phyloP scores from a whole-genome alignment of 805 yeast species.

The Suhomyces prunicola region DNA sequence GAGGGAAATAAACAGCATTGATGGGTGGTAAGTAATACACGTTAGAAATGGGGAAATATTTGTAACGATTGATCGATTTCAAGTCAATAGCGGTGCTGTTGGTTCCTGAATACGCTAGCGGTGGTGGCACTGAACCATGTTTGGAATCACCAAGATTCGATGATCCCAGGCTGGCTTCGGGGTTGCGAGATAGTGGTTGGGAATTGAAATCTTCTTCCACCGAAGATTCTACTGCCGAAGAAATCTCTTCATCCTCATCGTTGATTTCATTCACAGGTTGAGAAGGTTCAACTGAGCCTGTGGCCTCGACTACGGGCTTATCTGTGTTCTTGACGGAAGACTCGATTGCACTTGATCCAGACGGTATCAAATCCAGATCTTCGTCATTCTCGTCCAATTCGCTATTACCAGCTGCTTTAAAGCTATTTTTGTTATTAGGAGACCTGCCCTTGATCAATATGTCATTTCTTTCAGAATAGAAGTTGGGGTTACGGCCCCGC shows the following conservation, averaged over 20 bases:
- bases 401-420: slow-evolving; percentile 4
- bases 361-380: neutral
- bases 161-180: slow-evolving; percentile 1
- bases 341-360: neutral
- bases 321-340: neutral
- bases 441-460: slow-evolving; percentile 33
- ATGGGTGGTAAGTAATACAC: slow-evolving; percentile 55
- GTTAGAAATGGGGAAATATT: slow-evolving; percentile 49
- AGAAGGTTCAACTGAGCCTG: neutral
- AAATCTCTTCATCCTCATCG: slow-evolving; percentile 7
- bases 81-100: slow-evolving; percentile 6
- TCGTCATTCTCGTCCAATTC: slow-evolving; percentile 8
- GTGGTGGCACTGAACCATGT: neutral
- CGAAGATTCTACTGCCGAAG: slow-evolving; percentile 1
- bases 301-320: neutral
- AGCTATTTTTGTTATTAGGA: slow-evolving; percentile 7
- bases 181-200: neutral
- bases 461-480: slow-evolving; percentile 53
- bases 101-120: slow-evolving; percentile 2
- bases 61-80: slow-evolving; percentile 27
- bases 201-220: slow-evolving; percentile 1
- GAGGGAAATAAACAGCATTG: slow-evolving; percentile 54
- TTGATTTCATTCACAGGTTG: neutral
- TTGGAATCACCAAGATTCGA: neutral
- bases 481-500: slow-evolving; percentile 61